phyloP scores from a whole-genome alignment of 768 basidiomycete genomes.

The Lactarius tabidus region DNA sequence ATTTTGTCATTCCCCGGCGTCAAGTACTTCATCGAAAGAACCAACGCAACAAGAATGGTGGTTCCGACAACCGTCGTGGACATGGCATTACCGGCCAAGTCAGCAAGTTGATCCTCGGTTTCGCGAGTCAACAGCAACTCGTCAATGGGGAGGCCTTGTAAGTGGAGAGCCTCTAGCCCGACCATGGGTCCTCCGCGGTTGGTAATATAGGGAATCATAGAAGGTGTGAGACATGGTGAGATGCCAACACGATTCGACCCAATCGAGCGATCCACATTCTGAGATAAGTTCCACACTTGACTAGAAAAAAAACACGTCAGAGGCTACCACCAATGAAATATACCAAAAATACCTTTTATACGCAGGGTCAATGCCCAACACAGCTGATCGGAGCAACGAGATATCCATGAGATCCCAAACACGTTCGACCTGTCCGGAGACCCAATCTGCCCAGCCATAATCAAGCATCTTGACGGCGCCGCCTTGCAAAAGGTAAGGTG shows the following conservation, averaged over 20 bases:
- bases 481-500: constrained; percentile 39
- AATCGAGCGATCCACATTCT: constrained; percentile 91
- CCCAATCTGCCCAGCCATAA: constrained; percentile 95
- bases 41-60: constrained; percentile 78
- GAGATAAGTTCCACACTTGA: constrained; percentile 92
- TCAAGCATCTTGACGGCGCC: constrained; percentile 83
- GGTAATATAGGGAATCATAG: constrained; percentile 95
- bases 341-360: constrained; percentile 73
- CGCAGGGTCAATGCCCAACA: constrained; percentile 74
- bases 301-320: constrained; percentile 37
- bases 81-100: constrained; percentile 97
- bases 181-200: constrained; percentile 96
- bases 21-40: constrained; percentile 61
- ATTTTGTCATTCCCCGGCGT: constrained; percentile 59
- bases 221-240: constrained; percentile 89
- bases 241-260: constrained; percentile 79
- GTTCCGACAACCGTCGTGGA: constrained; percentile 94
- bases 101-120: constrained; percentile 88
- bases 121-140: constrained; percentile 89
- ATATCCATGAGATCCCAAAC: constrained; percentile 97
- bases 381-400: constrained; percentile 74
- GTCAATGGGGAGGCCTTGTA: constrained; percentile 93
- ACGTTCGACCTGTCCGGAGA: constrained; percentile 84
- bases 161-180: constrained; percentile 85
- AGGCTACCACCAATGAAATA: neutral